phyloP scores from a whole-genome alignment of 2,329 filamentous ascomycete genomes.

The Paraphoma sp. region DNA sequence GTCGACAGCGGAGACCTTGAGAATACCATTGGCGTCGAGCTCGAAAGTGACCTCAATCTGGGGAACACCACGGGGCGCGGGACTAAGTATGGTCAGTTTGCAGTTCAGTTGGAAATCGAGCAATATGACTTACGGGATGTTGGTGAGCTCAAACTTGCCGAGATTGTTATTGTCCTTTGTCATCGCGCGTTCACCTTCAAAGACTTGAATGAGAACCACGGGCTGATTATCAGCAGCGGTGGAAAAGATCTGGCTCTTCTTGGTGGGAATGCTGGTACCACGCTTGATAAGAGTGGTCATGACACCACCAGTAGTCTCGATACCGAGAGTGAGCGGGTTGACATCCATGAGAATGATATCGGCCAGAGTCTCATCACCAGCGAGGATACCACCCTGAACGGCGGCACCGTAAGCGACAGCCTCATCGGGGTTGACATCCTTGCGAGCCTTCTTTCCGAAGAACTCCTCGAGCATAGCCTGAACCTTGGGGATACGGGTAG shows the following conservation, averaged over 20 bases:
- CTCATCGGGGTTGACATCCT: conserved; percentile 99
- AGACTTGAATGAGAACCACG: conserved; percentile 93
- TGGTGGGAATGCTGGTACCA: conserved; percentile 92
- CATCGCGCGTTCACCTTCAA: conserved; percentile 89
- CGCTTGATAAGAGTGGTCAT: conserved; percentile 97
- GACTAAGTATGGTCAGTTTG: conserved; percentile 41
- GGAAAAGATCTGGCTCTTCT: conserved; percentile 98
- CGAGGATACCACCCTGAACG: conserved; percentile 94
- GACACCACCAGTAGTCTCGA: conserved; percentile 95
- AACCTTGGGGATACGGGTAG: conserved; percentile 99
- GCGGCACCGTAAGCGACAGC: conserved; percentile 97
- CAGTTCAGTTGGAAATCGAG: too few relatives aligned
- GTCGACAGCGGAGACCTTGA: conserved; percentile 94
- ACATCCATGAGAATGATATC: conserved; percentile 94
- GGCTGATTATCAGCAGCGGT: conserved; percentile 97
- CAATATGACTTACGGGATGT: conserved; percentile 69
- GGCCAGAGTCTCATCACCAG: conserved; percentile 82
- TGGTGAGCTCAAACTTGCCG: conserved; percentile 97
- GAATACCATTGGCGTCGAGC: conserved; percentile 97
- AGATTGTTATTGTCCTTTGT: conserved; percentile 92
- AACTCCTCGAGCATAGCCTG: conserved; percentile 93
- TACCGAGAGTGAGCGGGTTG: conserved; percentile 94
- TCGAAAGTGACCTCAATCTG: conserved; percentile 99
- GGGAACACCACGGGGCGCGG: conserved; percentile 92
- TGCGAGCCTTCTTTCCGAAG: conserved; percentile 98